These are phyloP conservation scores for Trifolium subterraneum DNA, from an alignment of 306 rosid genomes.

Conservation along the genomic window DNA sequence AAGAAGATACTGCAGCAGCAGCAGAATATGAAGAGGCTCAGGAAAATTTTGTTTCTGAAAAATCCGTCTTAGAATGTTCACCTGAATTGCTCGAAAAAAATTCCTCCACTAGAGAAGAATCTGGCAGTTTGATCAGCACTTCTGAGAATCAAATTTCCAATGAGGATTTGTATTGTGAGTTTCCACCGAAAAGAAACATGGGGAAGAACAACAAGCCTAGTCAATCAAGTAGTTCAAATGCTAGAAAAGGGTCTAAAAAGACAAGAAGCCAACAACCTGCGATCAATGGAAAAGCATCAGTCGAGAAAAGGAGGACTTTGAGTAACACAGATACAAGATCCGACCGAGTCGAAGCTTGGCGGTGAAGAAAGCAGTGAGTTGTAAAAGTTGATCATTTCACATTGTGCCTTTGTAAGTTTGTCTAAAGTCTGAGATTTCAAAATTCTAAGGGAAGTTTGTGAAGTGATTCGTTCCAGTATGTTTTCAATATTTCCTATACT, in stretches of 20 bases:
- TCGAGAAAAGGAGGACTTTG: slow-evolving; percentile 62
- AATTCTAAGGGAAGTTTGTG: slow-evolving; percentile 49
- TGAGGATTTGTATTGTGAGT: slow-evolving; percentile 46
- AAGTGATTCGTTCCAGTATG: slow-evolving; percentile 46
- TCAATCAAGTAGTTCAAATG: slow-evolving; percentile 54
- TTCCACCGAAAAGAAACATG: slow-evolving; percentile 44
- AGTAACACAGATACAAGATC: slow-evolving; percentile 55
- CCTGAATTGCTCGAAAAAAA: slow-evolving; percentile 36
- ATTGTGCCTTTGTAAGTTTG: slow-evolving; percentile 46
- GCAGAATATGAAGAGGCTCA: slow-evolving; percentile 51
- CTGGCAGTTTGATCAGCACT: slow-evolving; percentile 42
- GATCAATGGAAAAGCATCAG: slow-evolving; percentile 37
- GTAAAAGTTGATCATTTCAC: slow-evolving; percentile 52
- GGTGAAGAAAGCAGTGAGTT: slow-evolving; percentile 51
- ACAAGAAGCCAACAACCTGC: slow-evolving; percentile 45
- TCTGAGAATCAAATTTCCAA: slow-evolving; percentile 48
- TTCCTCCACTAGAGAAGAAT: slow-evolving; percentile 46
- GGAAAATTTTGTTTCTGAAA: slow-evolving; percentile 41
- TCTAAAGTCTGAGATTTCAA: slow-evolving; percentile 41
- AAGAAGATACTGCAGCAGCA: slow-evolving; percentile 40
- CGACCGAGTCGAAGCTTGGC: slow-evolving; percentile 72
- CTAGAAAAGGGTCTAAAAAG: slow-evolving; percentile 52
- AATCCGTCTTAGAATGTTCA: slow-evolving; percentile 44
- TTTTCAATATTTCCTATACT: slow-evolving; percentile 37
- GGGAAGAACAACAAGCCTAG: slow-evolving; percentile 51